Evolutionary conservation across 2,329 filamentous ascomycete species (phyloP), one percentile per base, ranked within the genome.

Genomic region (Thielaviopsis populi): DNA sequence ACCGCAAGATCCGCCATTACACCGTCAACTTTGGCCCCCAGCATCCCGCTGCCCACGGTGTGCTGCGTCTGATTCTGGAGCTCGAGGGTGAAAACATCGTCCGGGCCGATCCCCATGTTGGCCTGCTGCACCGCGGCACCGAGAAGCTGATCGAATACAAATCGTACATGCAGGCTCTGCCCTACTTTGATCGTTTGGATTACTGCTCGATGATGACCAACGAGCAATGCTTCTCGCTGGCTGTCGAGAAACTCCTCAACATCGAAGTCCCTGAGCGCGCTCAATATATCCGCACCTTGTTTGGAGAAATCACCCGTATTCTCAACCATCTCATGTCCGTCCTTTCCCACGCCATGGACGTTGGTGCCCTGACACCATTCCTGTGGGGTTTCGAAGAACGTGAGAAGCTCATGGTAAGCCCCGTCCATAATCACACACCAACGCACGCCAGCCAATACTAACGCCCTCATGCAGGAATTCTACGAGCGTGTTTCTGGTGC

Each of bases 161-260:
- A 83, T 96, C 92, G 70, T 99, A 99, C 74, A 83, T 97, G 72
- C 94, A 99, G 80, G 94, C 94, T 65, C 80, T 99, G 73, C 94
- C 94, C 64, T 99, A 99, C 80, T 99, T 99, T 74, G 94, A 99
- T 78, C 90, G 94, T 70, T 82, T 99, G 75, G 94, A 99, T 77
- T 99, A 99, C 76, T 91, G 96, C 70, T 96, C 91, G 72, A 99
- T 99, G 95, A 99, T 99, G 94, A 99, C 94, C 72, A 99, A 99
- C 77, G 94, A 99, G 81, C 94, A 99, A 78, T 96, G 91, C 73
- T 99, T 90, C 77, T 85, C 91, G 43, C 82, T 99, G 69, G 94
- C 91, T 22, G 92, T 97, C 64, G 94, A 99, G 83, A 99, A 99
- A 82, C 82, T 99, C 67, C 80, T 99, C 71, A 99, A 99, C 76